Conservation (phyloP, 176 grass and related monocot species). For the Zea mays region DNA sequence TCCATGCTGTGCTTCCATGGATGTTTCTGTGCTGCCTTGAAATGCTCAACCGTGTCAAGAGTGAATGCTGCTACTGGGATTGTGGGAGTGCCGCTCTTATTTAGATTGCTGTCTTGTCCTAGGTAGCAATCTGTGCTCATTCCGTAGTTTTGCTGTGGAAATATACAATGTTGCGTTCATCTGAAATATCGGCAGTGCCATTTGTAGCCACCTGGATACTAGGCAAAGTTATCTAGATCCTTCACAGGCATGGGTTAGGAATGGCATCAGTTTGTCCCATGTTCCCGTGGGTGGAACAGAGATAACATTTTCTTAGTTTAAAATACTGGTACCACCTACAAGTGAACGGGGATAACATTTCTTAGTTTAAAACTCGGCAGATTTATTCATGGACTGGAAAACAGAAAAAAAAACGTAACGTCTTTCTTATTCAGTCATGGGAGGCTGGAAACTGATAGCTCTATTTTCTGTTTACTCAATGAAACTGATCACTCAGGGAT, state of each 20-base stretch:
- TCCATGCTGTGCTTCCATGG: background rate
- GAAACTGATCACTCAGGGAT: background rate
- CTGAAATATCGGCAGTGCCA: background rate
- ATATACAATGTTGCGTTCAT: background rate
- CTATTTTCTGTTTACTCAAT: background rate
- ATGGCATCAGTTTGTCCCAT: slow-evolving; percentile 9
- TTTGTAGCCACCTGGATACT: too few species aligned
- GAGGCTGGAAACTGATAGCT: slow-evolving; percentile 1
- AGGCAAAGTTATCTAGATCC: background rate
- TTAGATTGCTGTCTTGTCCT: background rate
- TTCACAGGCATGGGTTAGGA: background rate
- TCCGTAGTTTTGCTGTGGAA: background rate
- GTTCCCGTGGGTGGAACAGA: background rate
- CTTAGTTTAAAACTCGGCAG: background rate
- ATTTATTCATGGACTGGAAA: background rate
- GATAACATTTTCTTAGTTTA: background rate
- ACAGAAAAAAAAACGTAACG: background rate
- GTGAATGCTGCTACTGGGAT: background rate
- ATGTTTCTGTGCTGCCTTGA: too few species aligned
- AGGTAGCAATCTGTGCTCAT: background rate
- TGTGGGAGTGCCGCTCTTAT: background rate
- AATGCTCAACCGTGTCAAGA: background rate
- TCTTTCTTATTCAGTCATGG: background rate
- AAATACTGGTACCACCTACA: background rate
- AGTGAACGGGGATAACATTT: background rate